Evolutionary conservation across 2,329 filamentous ascomycete genomes (phyloP).

Genomic region (Calonectria crousiana): DNA sequence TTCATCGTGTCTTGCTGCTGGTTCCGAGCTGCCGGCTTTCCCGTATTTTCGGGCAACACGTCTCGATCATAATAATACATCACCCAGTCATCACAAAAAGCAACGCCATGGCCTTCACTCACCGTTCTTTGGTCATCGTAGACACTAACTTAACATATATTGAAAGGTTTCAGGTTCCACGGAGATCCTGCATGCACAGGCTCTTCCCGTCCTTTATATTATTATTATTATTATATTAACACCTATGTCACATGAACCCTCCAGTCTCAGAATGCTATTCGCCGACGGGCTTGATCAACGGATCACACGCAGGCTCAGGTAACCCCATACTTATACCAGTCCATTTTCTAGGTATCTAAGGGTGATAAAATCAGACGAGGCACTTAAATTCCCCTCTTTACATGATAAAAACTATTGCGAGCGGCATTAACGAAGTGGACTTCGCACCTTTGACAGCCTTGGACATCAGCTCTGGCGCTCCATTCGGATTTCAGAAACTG

Average conservation of each 20-base stretch:
- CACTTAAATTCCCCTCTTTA: neutral
- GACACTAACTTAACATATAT: neutral
- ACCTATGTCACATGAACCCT: neutral
- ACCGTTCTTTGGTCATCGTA: neutral
- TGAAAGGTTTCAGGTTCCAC: neutral
- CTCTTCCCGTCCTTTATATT: neutral
- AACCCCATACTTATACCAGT: neutral
- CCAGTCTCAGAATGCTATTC: neutral
- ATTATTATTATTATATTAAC: neutral
- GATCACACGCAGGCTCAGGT: neutral
- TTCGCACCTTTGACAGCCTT: neutral
- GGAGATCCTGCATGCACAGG: neutral
- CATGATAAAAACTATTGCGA: neutral
- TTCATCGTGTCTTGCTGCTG: constrained; percentile 57
- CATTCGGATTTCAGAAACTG: neutral
- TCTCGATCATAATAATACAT: constrained; percentile 10
- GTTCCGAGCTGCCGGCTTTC: neutral
- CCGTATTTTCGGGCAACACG: neutral
- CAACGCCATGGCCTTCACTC: constrained; percentile 11
- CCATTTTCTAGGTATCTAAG: neutral
- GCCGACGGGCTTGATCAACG: neutral
- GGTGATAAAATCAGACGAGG: neutral
- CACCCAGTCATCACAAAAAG: constrained; percentile 47
- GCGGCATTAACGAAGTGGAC: neutral
- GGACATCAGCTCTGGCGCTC: neutral